Percentiles rank a stretch among this genome's conserved stretches.
These are phyloP conservation scores for Sclerotinia glacialis DNA, from an alignment of 2,329 filamentous ascomycete species.

Conservation along the genomic window DNA sequence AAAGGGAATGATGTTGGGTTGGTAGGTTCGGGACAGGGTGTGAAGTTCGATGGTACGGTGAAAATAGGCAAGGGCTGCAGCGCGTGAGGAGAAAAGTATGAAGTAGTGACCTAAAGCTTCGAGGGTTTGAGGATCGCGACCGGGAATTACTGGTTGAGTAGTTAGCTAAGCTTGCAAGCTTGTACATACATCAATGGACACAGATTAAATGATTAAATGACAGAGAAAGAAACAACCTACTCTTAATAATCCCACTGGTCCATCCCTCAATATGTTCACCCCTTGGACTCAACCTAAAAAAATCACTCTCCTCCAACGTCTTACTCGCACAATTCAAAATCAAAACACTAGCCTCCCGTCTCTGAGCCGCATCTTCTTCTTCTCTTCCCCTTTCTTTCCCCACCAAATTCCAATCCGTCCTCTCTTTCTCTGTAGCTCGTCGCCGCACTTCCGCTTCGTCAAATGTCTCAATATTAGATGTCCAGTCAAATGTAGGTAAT, in stretches of 20 bases:
- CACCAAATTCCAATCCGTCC: constrained; percentile 9
- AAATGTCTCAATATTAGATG: constrained; percentile 9
- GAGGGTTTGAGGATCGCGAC: constrained; percentile 61
- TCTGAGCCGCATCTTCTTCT: constrained; percentile 8
- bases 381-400: not conserved
- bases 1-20: constrained; percentile 38
- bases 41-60: constrained; percentile 53
- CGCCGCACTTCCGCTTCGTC: constrained; percentile 14
- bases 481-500: constrained; percentile 36
- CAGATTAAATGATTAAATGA: no score
- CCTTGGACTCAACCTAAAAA: constrained; percentile 62
- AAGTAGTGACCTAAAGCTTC: constrained; percentile 64
- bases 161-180: constrained; percentile 19
- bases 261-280: constrained; percentile 65
- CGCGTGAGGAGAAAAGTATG: constrained; percentile 61
- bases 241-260: constrained; percentile 60
- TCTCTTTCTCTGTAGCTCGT: constrained; percentile 8
- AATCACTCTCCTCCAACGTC: constrained; percentile 64
- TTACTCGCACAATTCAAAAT: constrained; percentile 58
- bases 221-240: constrained; percentile 38
- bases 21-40: constrained; percentile 45
- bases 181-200: not conserved
- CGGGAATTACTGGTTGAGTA: constrained; percentile 53
- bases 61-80: constrained; percentile 61
- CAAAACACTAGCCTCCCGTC: constrained; percentile 41